Base-by-base conservation (phyloP, 768 basidiomycete genomes). In the Phallus indusiatus region DNA sequence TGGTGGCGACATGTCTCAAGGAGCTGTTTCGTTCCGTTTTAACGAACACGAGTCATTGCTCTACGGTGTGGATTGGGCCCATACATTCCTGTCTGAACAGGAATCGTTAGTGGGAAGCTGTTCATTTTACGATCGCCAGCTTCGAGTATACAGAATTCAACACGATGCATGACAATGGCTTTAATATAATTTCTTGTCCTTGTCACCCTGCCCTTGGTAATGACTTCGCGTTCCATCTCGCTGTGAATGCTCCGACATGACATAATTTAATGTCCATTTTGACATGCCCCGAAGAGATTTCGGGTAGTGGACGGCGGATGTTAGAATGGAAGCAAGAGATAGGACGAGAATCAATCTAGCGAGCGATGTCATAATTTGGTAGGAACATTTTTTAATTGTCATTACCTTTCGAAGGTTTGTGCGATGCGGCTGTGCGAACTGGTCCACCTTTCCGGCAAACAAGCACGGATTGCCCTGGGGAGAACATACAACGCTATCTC, bases 21-120 rank as follows among this genome's bases (percentile, higher is more conserved):
- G 62, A 62, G 69, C 76, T 47, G 72, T 85, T 34, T 62, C 78
- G 9, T 79, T 74, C 61, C 78, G 82, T 17, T 90, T 90, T 64
- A 85, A 91, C 61, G 77, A 74, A 56, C 95, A 98, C 65, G 70
- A 78, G 60, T 90, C 88, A 6, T 75, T 98, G 62, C 93, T 91
- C 16, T 98, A 98, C 68, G 95, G 95, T 0, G 88, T 76, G 2
- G 94, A 97, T 70, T 98, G 95, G 95, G 86, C 82, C 6, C 80
- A 80, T 59, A 72, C 70, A 17, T 61, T 67, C 60, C 37, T 17
- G 20, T 64, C 46, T 10, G 68, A 61, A 12, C 69, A 65, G 3
- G 62, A 64, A 37, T 84, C 83, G 1, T 56, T 87, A 54, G 76
- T 97, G 37, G 93, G 84, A 8, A 94, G 86, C 63, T 94, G 93